Evolutionary conservation across 1,139 yeast genomes (phyloP).

Genomic region (Zygosaccharomyces pseudobailii): DNA sequence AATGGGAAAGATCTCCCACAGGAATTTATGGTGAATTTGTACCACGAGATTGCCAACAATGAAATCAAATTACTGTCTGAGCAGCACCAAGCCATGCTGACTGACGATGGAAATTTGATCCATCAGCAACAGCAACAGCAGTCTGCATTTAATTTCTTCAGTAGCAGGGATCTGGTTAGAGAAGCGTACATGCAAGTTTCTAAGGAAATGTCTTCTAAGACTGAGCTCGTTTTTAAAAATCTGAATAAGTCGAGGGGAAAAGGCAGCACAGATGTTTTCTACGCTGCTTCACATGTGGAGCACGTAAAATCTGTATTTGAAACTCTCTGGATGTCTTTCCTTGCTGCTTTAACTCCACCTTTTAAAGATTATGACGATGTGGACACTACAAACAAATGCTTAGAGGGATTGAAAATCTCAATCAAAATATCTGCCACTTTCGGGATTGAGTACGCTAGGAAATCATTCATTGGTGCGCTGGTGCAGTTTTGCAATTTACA

Average conservation of each 20-base stretch:
- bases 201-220: conserved; percentile 81
- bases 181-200: conserved; percentile 93
- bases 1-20: conserved; percentile 82
- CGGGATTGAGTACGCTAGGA: conserved; percentile 77
- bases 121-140: conserved; percentile 38
- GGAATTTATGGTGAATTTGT: conserved; percentile 64
- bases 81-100: conserved; percentile 84
- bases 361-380: conserved; percentile 83
- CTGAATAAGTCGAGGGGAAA: conserved; percentile 48
- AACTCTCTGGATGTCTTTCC: conserved; percentile 92
- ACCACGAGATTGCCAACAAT: conserved; percentile 67
- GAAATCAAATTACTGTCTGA: conserved; percentile 91
- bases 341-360: conserved; percentile 92
- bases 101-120: conserved; percentile 50
- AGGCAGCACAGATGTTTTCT: conserved; percentile 31
- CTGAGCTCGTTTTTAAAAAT: conserved; percentile 76
- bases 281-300: conserved; percentile 72
- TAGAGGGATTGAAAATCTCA: conserved; percentile 82
- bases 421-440: conserved; percentile 81
- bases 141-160: conserved; percentile 59
- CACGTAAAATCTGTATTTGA: conserved; percentile 94
- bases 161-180: conserved; percentile 67
- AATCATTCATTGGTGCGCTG: conserved; percentile 84
- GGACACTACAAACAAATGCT: conserved; percentile 63
- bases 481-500: conserved; percentile 81